Conservation (phyloP, 345 rosid species). For the Lagerstroemia speciosa region DNA sequence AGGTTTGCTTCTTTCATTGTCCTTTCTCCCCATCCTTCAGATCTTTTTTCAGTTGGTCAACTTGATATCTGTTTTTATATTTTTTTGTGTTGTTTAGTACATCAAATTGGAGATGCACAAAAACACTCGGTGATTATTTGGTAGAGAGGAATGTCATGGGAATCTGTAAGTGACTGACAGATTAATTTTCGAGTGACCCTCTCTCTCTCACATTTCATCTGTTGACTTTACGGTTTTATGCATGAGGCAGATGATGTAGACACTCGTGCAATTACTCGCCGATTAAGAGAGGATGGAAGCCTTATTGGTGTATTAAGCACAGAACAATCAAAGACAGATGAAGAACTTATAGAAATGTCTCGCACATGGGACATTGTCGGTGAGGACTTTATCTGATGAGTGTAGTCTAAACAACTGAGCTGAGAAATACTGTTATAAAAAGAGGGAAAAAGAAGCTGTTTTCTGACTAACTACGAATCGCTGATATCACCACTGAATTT, state of each 20-base stretch:
- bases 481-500: slow-evolving; percentile 9
- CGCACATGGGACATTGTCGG: slow-evolving; percentile 88
- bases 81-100: slow-evolving; percentile 42
- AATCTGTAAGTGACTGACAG: slow-evolving; percentile 39
- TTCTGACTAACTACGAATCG: not conserved
- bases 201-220: not conserved
- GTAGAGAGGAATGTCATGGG: slow-evolving; percentile 91
- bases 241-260: slow-evolving; percentile 70
- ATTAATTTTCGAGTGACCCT: not conserved
- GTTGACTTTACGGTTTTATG: not conserved
- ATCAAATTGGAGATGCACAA: slow-evolving; percentile 84
- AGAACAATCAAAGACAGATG: slow-evolving; percentile 60
- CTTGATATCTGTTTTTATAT: not conserved
- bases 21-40: not conserved
- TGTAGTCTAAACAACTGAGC: not conserved
- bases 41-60: not conserved
- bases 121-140: slow-evolving; percentile 72
- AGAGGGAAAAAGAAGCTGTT: not conserved
- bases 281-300: slow-evolving; percentile 93
- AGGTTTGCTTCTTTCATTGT: slow-evolving; percentile 23
- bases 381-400: slow-evolving; percentile 15
- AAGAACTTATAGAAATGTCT: slow-evolving; percentile 75
- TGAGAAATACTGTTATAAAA: not conserved
- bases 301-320: slow-evolving; percentile 93
- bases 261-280: slow-evolving; percentile 88